Conservation (phyloP, 2,329 filamentous ascomycete genomes). For the Pleoardoris graminearum region DNA sequence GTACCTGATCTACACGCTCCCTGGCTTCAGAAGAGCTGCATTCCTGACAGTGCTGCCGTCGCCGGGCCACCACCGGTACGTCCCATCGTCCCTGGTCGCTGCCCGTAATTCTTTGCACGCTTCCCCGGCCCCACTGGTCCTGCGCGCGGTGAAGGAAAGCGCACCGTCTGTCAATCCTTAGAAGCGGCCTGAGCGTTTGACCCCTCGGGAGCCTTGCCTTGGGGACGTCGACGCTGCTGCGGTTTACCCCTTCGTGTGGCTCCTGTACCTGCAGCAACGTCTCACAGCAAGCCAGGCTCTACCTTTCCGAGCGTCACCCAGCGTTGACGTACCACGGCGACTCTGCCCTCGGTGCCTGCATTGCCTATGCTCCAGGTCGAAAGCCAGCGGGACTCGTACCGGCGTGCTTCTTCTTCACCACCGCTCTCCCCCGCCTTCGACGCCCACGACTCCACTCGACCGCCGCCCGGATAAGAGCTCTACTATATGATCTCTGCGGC, state of each 20-base stretch:
- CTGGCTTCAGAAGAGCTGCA: slow-evolving; percentile 32
- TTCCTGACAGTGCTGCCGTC: slow-evolving; percentile 36
- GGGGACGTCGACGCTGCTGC: slow-evolving; percentile 30
- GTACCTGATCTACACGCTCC: slow-evolving; percentile 35
- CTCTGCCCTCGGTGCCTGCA: slow-evolving; percentile 22
- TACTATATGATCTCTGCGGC: slow-evolving; percentile 37
- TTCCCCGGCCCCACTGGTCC: slow-evolving; percentile 36
- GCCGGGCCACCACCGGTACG: slow-evolving; percentile 38
- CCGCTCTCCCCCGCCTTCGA: slow-evolving; percentile 19
- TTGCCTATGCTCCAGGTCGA: slow-evolving; percentile 25
- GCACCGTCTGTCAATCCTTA: slow-evolving; percentile 16
- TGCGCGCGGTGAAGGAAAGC: slow-evolving; percentile 34
- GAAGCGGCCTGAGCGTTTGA: slow-evolving; percentile 19
- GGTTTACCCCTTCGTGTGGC: slow-evolving; percentile 19
- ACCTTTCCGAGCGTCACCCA: slow-evolving; percentile 26
- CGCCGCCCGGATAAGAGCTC: slow-evolving; percentile 22
- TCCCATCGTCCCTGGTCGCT: slow-evolving; percentile 34
- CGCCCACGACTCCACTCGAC: slow-evolving; percentile 18
- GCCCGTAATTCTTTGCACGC: slow-evolving; percentile 30
- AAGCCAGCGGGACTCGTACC: slow-evolving; percentile 23
- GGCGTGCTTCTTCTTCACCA: slow-evolving; percentile 16
- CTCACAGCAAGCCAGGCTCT: slow-evolving; percentile 22
- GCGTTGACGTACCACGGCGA: slow-evolving; percentile 34
- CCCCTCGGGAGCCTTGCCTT: slow-evolving; percentile 19
- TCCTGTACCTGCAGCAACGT: slow-evolving; percentile 16